Evolutionary conservation across 805 yeast species (phyloP), one percentile per base, ranked within the genome.

Genomic region (Metschnikowia matae): DNA sequence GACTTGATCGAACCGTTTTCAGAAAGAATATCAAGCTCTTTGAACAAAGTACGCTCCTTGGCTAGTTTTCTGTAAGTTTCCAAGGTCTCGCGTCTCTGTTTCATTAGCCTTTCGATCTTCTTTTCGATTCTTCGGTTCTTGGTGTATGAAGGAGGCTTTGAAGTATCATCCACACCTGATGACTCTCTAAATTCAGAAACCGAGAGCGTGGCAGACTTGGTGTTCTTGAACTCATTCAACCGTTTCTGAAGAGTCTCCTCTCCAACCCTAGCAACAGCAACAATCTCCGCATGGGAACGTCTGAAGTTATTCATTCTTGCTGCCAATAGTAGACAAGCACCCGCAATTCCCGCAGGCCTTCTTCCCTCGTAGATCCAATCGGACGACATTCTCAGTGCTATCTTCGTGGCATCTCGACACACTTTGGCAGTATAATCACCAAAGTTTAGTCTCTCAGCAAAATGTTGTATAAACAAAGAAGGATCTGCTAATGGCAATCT

Each of bases 351-450:
- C 0, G 99, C 98, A 0, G 99, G 99, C 54, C 98, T 78, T 63
- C 99, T 80, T 23, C 99, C 99, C 68, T 89, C 96, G 64, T 85
- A 88, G 58, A 94, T 87, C 97, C 98, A 94, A 62, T 94, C 98
- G 40, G 83, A 81, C 13, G 91, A 78, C 99, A 94, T 94, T 57
- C 96, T 77, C 62, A 83, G 88, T 0, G 96, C 96, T 20, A 94
- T 70, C 59, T 84, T 81, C 6, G 84, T 84, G 0, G 99, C 98
- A 66, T 94, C 99, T 53, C 79, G 80, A 41, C 88, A 84, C 13
- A 94, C 96, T 58, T 84, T 84, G 36, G 83, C 75, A 52, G 79
- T 81, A 54, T 81, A 81, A 29, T 78, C 80, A n/a, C 90, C 92
- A 61, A 94, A 85, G 54, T 87, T 87, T 44, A 94, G 74, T 58